Evolutionary conservation across 306 rosid genomes (phyloP).

Genomic region (Castanea crenata): DNA sequence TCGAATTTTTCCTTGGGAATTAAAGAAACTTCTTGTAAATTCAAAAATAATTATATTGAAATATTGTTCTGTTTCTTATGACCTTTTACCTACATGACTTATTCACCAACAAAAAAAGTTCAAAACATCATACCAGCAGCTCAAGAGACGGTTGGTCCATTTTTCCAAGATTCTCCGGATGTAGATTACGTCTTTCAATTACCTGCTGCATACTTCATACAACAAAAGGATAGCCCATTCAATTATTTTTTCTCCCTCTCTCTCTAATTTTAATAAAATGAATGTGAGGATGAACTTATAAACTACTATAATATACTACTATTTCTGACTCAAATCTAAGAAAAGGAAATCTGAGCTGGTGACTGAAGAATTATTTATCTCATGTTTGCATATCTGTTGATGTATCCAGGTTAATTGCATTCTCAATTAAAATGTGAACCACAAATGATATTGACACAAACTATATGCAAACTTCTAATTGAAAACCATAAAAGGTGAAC

Average conservation of each 20-base stretch:
- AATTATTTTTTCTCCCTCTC: not conserved
- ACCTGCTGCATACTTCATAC: slow-evolving; percentile 25
- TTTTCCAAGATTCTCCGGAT: slow-evolving; percentile 3
- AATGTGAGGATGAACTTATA: not conserved
- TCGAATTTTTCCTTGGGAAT: too few relatives aligned
- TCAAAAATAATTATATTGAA: not conserved
- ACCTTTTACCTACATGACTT: not conserved
- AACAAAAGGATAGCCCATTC: not conserved
- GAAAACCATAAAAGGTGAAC: too few relatives aligned
- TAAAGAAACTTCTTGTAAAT: too few relatives aligned
- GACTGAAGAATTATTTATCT: not conserved
- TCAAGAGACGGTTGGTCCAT: slow-evolving; percentile 23
- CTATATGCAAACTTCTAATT: too few relatives aligned
- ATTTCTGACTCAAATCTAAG: not conserved
- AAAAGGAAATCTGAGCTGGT: not conserved
- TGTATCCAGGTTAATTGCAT: not conserved
- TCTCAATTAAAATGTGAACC: too few relatives aligned
- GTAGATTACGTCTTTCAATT: slow-evolving; percentile 20
- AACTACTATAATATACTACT: not conserved
- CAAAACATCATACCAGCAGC: slow-evolving; percentile 19
- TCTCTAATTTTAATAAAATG: not conserved
- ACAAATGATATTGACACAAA: too few relatives aligned
- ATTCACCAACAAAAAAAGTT: not conserved
- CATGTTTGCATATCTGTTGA: not conserved
- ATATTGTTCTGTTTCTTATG: too few relatives aligned